Evolutionary conservation across 2,329 filamentous ascomycete genomes (phyloP), one percentile per base, ranked within the genome.

Genomic region (Pestalotiopsis sp.): DNA sequence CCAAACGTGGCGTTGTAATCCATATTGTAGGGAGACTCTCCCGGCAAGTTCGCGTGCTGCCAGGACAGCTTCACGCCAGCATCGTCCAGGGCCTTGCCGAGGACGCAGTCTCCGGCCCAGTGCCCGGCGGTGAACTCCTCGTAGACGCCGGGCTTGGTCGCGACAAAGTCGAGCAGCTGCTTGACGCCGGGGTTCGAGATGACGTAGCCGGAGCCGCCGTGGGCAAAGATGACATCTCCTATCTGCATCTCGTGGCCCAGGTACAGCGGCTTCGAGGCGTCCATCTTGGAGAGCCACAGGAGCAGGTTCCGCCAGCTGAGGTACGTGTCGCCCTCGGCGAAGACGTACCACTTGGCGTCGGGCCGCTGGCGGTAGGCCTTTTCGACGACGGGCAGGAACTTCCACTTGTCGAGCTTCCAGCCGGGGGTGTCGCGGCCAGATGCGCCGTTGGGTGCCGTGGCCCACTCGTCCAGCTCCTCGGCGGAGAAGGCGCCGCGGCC

Each of bases 271-370:
- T 85, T 75, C 2, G 75, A 76, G 2, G 83, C 71, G 73, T 90
- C 83, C 70, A 86, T 83, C 25, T 82, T 78, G n/a, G 79, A 79
- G 31, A 90, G 80, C 86, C 86, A 90, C 25, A 82, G 77, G 20
- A 88, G 74, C 45, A 89, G 71, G 41, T 86, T 87, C 31, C 82
- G 78, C 80, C 87, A 87, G 13, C 87, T 79, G 56, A 89, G 75
- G 71, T 87, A 89, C 0, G 87, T 89, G 73, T 90, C 88, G 0
- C 86, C 83, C 72, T 89, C 87, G 63, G 88, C 83, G 74, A 90
- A 90, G 68, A 88, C 79, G 70, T 84, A 90, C 87, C 87, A 90
- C 66, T 85, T 85, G 61, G 84, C 83, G 36, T 86, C 78, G 2
- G 84, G 83, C 56, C 77, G 73, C 66, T 79, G 73, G 17, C 66